Conservation (phyloP, 768 basidiomycete species). For the Tricholoma flavovirens region DNA sequence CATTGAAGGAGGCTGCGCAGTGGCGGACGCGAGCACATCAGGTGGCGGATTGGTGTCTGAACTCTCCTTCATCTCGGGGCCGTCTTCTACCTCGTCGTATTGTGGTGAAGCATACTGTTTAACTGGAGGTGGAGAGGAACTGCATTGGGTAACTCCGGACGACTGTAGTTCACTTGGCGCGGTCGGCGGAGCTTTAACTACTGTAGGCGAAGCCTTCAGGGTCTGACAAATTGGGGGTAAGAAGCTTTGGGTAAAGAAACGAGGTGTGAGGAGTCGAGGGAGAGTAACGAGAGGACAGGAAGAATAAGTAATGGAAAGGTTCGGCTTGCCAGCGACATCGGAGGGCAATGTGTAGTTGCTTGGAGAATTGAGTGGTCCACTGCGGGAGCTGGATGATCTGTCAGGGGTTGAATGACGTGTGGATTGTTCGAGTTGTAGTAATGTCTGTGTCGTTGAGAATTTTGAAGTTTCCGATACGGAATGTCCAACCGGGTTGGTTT, state of each 20-base stretch:
- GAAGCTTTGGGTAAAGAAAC: constrained; percentile 14
- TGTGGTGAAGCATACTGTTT: neutral
- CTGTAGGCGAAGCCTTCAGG: neutral
- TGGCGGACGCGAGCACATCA: neutral
- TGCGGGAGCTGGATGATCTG: neutral
- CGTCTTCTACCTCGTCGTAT: neutral
- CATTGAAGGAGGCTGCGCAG: neutral
- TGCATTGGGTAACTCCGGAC: neutral
- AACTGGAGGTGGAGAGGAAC: neutral
- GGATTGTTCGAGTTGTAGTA: neutral
- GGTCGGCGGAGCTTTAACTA: neutral
- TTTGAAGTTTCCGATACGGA: neutral
- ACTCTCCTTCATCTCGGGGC: neutral
- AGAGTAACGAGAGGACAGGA: neutral
- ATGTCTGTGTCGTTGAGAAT: neutral
- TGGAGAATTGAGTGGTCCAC: neutral
- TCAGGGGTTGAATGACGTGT: neutral
- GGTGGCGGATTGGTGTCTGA: neutral
- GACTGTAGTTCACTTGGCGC: neutral
- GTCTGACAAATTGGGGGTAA: constrained; percentile 1
- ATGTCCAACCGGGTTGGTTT: neutral
- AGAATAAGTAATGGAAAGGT: neutral
- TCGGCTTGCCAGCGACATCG: neutral
- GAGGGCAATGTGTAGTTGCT: neutral
- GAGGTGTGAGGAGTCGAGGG: constrained; percentile 8